Percentiles rank a stretch among this genome's conserved stretches.
Conservation (phyloP, 140 eudicot species). For the Erigeron philadelphicus region DNA sequence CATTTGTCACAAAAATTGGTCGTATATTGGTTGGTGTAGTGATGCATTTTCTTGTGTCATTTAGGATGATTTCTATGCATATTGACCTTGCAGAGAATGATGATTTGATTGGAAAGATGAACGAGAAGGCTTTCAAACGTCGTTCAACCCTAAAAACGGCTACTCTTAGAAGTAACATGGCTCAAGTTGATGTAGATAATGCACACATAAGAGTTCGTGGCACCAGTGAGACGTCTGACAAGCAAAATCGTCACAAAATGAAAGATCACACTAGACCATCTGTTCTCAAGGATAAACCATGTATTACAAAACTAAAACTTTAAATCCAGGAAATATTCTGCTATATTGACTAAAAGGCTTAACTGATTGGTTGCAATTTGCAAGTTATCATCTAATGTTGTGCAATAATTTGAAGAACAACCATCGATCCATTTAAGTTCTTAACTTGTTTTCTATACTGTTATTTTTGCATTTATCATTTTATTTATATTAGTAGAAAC, state of each 20-base stretch:
- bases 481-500: too few species aligned
- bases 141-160: slow-evolving; percentile 6
- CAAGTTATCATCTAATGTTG: too few species aligned
- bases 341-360: background rate
- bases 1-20: background rate
- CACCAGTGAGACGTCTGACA: slow-evolving; percentile 4
- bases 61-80: background rate
- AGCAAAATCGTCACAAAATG: slow-evolving; percentile 13
- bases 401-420: too few species aligned
- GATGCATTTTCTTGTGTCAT: background rate
- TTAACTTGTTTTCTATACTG: too few species aligned
- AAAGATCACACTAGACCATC: background rate
- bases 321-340: background rate
- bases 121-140: slow-evolving; percentile 23
- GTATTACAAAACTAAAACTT: slow-evolving; percentile 19
- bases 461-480: too few species aligned
- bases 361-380: background rate
- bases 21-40: background rate
- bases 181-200: slow-evolving; percentile 1
- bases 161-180: slow-evolving; percentile 2
- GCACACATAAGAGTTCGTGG: slow-evolving; percentile 20
- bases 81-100: slow-evolving; percentile 23
- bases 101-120: slow-evolving; percentile 32
- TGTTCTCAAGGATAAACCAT: slow-evolving; percentile 16
- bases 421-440: too few species aligned